Base-by-base conservation (phyloP, 179 eudicot species). In the Amaranthus tricolor region DNA sequence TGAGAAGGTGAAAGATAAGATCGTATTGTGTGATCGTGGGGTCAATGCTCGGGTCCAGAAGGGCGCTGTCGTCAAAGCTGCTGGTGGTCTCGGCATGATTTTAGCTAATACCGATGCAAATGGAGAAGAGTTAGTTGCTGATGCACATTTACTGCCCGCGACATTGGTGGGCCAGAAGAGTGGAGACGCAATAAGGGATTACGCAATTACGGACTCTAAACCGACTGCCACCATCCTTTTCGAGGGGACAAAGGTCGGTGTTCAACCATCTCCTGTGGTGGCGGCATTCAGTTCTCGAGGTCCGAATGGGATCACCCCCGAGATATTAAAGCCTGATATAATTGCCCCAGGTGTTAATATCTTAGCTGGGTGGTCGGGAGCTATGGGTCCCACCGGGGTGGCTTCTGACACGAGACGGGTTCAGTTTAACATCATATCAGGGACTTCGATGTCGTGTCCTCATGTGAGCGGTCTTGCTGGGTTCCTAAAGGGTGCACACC, bases 391-490 rank as follows among this genome's bases (percentile, higher is more conserved):
- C 0, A 86, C 96, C 0, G 94, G 90, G 6, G 49, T 89, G 8
- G 60, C 88, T 16, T 76, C 79, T 8, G 98, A 93, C 78, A 10
- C 62, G 0, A 77, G 98, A 72, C 86, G 89, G 15, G 96, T 91
- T 24, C 82, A 65, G 57, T 93, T 88, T 75, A 93, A 93, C 82
- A 93, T 93, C 5, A 89, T 91, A 12, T 93, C 98, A 0, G 98
- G 98, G 13, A 93, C 98, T 0, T 93, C 98, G 1, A 93, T 93
- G 98, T 91, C 98, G 0, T 93, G 98, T 75, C 98, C 98, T 4
- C 98, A 93, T 31, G 89, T 93, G 17, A 91, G 96, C 57, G 98
- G 98, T 62, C 85, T 93, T 1, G 94, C 98, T 6, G 98, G 94
- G 47, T 66, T 93, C 31, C 70, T 93, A 2, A 93, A 91, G 73